Evolutionary conservation across 192 early-diverging fungal genomes (phyloP).

Genomic region (Linnemannia exigua): DNA sequence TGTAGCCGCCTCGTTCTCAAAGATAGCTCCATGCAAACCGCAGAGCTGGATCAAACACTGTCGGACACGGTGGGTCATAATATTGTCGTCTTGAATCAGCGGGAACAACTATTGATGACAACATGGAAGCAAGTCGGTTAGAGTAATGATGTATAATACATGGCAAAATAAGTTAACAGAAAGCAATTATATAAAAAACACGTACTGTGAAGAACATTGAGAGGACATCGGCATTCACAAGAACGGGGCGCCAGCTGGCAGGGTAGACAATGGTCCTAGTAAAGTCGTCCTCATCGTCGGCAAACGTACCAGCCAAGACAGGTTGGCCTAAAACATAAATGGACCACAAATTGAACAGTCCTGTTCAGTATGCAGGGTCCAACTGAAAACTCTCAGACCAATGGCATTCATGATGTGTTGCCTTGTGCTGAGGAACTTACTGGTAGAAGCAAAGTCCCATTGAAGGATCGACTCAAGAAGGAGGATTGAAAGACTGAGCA

Average conservation of each 20-base stretch:
- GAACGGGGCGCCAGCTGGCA: constrained; percentile 63
- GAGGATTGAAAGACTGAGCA: constrained; percentile 37
- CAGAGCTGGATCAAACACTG: constrained; percentile 77
- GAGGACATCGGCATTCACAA: constrained; percentile 71
- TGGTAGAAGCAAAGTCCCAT: constrained; percentile 49
- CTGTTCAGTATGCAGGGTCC: neutral
- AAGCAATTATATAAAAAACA: neutral
- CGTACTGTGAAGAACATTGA: constrained; percentile 76
- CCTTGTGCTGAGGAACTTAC: constrained; percentile 10
- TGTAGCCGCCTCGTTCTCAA: constrained; percentile 59
- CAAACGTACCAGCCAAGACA: constrained; percentile 57
- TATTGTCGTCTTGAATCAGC: constrained; percentile 61
- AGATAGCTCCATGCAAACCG: constrained; percentile 70
- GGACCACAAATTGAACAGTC: neutral
- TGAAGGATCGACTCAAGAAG: constrained; percentile 53
- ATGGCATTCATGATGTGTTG: neutral
- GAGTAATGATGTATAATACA: neutral
- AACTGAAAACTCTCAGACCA: neutral
- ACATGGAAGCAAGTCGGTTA: neutral
- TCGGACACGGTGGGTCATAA: constrained; percentile 63
- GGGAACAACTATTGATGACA: constrained; percentile 55
- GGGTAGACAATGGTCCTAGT: constrained; percentile 57
- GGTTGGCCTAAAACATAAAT: constrained; percentile 37
- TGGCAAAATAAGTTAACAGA: neutral
- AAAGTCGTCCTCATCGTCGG: constrained; percentile 48